These are phyloP conservation scores for Dendrobium huoshanense DNA, from an alignment of 106 monocot species.

Conservation along the genomic window DNA sequence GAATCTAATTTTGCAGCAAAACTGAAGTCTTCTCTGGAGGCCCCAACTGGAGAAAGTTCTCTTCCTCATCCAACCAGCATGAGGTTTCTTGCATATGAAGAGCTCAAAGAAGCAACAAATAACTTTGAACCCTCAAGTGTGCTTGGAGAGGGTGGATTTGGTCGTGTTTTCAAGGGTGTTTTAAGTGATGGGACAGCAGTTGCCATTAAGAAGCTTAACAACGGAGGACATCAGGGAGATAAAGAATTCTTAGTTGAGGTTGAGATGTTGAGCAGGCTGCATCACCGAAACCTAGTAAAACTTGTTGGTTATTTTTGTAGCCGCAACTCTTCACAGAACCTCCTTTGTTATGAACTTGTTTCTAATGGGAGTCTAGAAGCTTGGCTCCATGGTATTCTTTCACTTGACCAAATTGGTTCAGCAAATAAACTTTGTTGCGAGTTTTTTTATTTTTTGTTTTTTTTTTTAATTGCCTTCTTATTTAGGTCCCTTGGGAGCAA, in stretches of 20 bases:
- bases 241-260: slow-evolving; percentile 97
- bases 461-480: not conserved
- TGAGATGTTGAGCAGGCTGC: slow-evolving; percentile 92
- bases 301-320: slow-evolving; percentile 84
- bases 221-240: slow-evolving; percentile 88
- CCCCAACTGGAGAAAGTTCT: slow-evolving; percentile 48
- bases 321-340: slow-evolving; percentile 61
- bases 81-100: slow-evolving; percentile 79
- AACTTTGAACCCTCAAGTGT: slow-evolving; percentile 69
- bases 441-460: not conserved
- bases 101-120: slow-evolving; percentile 91
- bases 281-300: slow-evolving; percentile 96
- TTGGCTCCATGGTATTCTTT: slow-evolving; percentile 85
- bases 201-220: slow-evolving; percentile 91
- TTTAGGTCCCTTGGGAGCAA: slow-evolving; percentile 75
- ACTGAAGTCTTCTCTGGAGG: slow-evolving; percentile 26
- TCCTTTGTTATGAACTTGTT: slow-evolving; percentile 96
- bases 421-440: not conserved
- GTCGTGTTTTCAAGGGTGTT: slow-evolving; percentile 84
- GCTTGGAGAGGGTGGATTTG: slow-evolving; percentile 95
- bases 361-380: slow-evolving; percentile 95
- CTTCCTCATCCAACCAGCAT: slow-evolving; percentile 75
- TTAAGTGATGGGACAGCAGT: slow-evolving; percentile 83
- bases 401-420: not conserved
- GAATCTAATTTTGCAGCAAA: slow-evolving; percentile 42